These are phyloP conservation scores for Sarcodon aspratus DNA, from an alignment of 768 basidiomycete genomes.

Conservation along the genomic window DNA sequence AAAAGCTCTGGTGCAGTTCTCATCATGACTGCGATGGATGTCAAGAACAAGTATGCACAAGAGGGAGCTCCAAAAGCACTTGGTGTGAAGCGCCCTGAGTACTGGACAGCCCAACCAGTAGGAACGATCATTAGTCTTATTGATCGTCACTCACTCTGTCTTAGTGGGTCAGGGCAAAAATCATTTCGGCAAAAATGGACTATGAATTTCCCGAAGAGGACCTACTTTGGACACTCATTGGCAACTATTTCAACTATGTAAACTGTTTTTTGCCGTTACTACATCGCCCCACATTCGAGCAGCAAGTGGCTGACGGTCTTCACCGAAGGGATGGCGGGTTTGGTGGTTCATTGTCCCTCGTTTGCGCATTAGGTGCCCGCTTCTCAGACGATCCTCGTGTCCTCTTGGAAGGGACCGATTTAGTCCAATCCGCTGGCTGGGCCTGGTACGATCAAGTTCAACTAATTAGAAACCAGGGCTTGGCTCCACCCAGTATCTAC, in stretches of 20 bases:
- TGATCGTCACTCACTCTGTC: neutral
- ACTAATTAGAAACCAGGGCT: slow-evolving; percentile 20
- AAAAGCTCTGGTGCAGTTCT: slow-evolving; percentile 6
- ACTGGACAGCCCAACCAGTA: slow-evolving; percentile 2
- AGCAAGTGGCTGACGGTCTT: slow-evolving; percentile 20
- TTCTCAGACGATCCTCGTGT: slow-evolving; percentile 33
- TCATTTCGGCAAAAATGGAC: neutral
- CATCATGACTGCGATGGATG: slow-evolving; percentile 5
- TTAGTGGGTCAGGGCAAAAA: slow-evolving; percentile 1
- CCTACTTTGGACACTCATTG: slow-evolving; percentile 20
- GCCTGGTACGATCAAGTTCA: slow-evolving; percentile 29
- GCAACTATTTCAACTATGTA: slow-evolving; percentile 26
- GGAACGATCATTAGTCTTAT: neutral
- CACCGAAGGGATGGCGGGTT: slow-evolving; percentile 31
- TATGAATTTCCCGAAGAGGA: neutral
- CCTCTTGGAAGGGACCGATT: slow-evolving; percentile 8
- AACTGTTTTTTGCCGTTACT: slow-evolving; percentile 26
- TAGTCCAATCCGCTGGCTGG: slow-evolving; percentile 27
- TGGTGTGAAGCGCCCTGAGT: neutral
- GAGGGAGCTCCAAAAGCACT: neutral
- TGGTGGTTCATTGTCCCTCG: slow-evolving; percentile 36
- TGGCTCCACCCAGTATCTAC: slow-evolving; percentile 7
- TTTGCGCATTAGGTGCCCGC: slow-evolving; percentile 37
- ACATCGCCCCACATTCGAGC: slow-evolving; percentile 29
- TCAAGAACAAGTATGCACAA: slow-evolving; percentile 1